These are phyloP conservation scores for Eucommia ulmoides DNA, from an alignment of 257 asterid genomes.

Conservation along the genomic window DNA sequence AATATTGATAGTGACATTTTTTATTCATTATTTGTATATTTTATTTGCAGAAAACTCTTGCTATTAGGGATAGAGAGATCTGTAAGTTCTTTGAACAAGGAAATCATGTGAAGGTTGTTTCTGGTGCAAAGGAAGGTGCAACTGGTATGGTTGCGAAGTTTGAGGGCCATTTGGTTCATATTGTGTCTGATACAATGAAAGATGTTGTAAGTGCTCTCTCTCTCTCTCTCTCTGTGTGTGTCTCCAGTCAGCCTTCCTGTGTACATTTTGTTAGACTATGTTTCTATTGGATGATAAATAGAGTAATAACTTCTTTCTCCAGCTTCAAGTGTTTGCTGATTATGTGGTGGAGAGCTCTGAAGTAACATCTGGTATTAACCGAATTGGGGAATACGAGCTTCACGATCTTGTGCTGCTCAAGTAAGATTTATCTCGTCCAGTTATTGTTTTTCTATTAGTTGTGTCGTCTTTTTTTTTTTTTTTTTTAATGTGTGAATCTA, in stretches of 20 bases:
- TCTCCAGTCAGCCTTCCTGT: too few relatives aligned
- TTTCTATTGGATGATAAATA: neutral
- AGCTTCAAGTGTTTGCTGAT: slow-evolving; percentile 94
- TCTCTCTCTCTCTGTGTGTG: neutral
- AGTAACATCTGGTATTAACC: slow-evolving; percentile 80
- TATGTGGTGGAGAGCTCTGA: slow-evolving; percentile 95
- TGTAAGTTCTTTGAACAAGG: slow-evolving; percentile 96
- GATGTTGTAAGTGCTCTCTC: slow-evolving; percentile 50
- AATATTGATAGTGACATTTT: neutral
- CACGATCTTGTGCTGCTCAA: slow-evolving; percentile 86
- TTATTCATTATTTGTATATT: slow-evolving; percentile 3
- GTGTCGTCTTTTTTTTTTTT: too few relatives aligned
- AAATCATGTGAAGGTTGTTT: slow-evolving; percentile 83
- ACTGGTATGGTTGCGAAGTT: slow-evolving; percentile 98
- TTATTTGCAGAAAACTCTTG: slow-evolving; percentile 58
- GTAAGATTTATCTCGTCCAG: slow-evolving; percentile 50
- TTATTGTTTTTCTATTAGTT: too few relatives aligned
- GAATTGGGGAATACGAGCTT: slow-evolving; percentile 91
- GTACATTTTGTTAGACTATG: neutral
- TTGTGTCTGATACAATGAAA: slow-evolving; percentile 94
- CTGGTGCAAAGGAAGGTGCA: slow-evolving; percentile 95
- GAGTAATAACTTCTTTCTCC: slow-evolving; percentile 3
- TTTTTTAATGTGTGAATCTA: too few relatives aligned
- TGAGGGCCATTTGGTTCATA: slow-evolving; percentile 89
- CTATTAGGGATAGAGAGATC: slow-evolving; percentile 70